phyloP scores from a whole-genome alignment of 257 asterid genomes.

The Petunia axillaris region DNA sequence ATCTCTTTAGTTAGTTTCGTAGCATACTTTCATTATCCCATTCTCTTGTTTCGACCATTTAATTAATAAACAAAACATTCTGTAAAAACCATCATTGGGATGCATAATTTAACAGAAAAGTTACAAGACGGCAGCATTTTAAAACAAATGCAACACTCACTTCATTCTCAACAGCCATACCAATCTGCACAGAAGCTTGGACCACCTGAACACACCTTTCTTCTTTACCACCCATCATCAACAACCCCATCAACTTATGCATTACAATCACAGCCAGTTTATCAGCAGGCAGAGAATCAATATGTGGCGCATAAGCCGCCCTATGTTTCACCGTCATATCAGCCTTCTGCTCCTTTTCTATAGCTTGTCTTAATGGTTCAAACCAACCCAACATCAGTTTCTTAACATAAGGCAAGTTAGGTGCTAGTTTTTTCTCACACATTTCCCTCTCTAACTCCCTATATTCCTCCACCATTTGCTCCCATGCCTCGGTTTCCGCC shows the following conservation, averaged over 20 bases:
- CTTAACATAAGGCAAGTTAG: slow-evolving; percentile 83
- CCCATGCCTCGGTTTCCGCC: slow-evolving; percentile 97
- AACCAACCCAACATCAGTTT: slow-evolving; percentile 88
- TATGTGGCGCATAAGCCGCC: slow-evolving; percentile 68
- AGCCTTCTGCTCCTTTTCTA: slow-evolving; percentile 70
- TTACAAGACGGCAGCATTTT: neutral
- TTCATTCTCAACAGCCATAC: slow-evolving; percentile 81
- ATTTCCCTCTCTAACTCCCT: slow-evolving; percentile 85
- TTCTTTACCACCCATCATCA: slow-evolving; percentile 91
- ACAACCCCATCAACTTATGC: slow-evolving; percentile 87
- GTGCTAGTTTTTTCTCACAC: slow-evolving; percentile 95
- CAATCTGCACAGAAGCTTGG: slow-evolving; percentile 89
- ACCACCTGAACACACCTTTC: slow-evolving; percentile 81
- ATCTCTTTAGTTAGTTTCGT: slow-evolving; percentile 6
- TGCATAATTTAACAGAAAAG: neutral
- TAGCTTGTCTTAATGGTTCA: slow-evolving; percentile 82
- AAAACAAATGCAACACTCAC: slow-evolving; percentile 49
- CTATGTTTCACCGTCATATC: slow-evolving; percentile 59
- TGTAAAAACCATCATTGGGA: neutral
- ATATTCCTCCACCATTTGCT: slow-evolving; percentile 83
- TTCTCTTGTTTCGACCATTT: no score
- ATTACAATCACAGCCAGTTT: slow-evolving; percentile 93
- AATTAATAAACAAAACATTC: neutral
- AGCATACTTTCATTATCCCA: neutral
- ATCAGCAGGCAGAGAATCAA: slow-evolving; percentile 82